Evolutionary conservation across 2,329 filamentous ascomycete genomes (phyloP).

Genomic region (Botryotinia convoluta): DNA sequence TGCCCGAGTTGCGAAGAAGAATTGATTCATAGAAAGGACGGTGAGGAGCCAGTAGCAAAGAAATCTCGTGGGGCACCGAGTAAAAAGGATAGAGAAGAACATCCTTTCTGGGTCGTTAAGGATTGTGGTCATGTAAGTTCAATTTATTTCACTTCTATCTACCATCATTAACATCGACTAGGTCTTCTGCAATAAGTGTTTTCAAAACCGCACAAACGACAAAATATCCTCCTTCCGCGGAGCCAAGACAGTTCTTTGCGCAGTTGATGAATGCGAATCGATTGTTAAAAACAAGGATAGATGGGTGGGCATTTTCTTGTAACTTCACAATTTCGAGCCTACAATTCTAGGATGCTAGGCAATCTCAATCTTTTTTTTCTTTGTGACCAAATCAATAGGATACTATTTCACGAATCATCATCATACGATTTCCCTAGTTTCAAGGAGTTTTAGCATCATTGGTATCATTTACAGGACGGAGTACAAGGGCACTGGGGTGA

Average conservation of each 20-base stretch:
- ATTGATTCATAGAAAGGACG: slow-evolving; percentile 64
- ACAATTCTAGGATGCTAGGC: neutral
- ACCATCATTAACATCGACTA: slow-evolving; percentile 38
- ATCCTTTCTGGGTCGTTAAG: slow-evolving; percentile 90
- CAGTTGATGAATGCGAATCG: slow-evolving; percentile 54
- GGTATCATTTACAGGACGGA: slow-evolving; percentile 7
- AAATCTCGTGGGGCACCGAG: slow-evolving; percentile 48
- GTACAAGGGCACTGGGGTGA: neutral
- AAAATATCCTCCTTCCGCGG: slow-evolving; percentile 5
- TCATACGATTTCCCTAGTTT: neutral
- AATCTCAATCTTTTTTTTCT: neutral
- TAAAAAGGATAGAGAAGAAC: slow-evolving; percentile 57
- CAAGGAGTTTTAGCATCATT: slow-evolving; percentile 8
- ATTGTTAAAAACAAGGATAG: slow-evolving; percentile 54
- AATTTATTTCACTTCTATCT: slow-evolving; percentile 14
- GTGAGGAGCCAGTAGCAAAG: slow-evolving; percentile 41
- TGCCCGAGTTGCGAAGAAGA: slow-evolving; percentile 88
- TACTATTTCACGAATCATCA: neutral
- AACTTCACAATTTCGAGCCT: neutral
- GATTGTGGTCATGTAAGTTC: slow-evolving; percentile 82
- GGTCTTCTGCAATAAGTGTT: slow-evolving; percentile 64
- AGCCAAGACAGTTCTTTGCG: slow-evolving; percentile 43
- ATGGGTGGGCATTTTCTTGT: slow-evolving; percentile 60
- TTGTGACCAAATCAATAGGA: neutral
- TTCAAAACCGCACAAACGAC: slow-evolving; percentile 47